These are phyloP conservation scores for Chernovozyma aurita DNA, from an alignment of 1,139 yeast species.

Conservation along the genomic window DNA sequence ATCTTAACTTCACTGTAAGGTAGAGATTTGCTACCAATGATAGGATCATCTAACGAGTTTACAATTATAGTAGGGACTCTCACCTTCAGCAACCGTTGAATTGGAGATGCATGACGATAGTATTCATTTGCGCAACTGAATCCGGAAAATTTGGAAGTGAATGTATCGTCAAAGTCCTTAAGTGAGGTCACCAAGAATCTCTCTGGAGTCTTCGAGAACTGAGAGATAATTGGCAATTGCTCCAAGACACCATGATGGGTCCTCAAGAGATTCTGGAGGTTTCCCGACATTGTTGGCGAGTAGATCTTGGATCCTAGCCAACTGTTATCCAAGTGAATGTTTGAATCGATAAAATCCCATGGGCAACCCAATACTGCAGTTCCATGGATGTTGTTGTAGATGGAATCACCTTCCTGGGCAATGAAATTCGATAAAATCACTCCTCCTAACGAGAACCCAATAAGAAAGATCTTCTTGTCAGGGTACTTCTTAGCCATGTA, in stretches of 20 bases:
- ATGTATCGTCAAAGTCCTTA: conserved; percentile 46
- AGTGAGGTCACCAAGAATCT: conserved; percentile 27
- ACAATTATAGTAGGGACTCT: conserved; percentile 51
- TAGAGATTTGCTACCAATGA: conserved; percentile 48
- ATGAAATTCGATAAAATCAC: conserved; percentile 51
- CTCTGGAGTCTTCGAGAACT: conserved; percentile 29
- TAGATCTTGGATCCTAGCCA: conserved; percentile 44
- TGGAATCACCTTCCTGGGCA: conserved; percentile 44
- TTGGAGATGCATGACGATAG: conserved; percentile 51
- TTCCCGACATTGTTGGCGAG: conserved; percentile 51
- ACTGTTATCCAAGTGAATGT: conserved; percentile 37
- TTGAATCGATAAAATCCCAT: conserved; percentile 52
- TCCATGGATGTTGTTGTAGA: conserved; percentile 37
- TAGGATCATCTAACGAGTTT: conserved; percentile 54
- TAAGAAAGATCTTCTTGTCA: conserved; percentile 43
- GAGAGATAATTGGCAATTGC: conserved; percentile 22
- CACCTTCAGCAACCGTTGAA: conserved; percentile 43
- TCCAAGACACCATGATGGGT: conserved; percentile 37
- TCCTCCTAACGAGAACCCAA: conserved; percentile 59
- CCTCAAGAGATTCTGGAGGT: conserved; percentile 39
- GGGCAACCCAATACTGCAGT: conserved; percentile 51
- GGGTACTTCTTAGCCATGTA: conserved; percentile 45
- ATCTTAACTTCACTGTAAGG: conserved; percentile 56
- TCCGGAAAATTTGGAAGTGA: conserved; percentile 53
- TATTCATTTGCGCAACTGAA: conserved; percentile 51